Evolutionary conservation across 441 rosid genomes (phyloP), one percentile per base, ranked within the genome.

Genomic region (Viola pubescens): DNA sequence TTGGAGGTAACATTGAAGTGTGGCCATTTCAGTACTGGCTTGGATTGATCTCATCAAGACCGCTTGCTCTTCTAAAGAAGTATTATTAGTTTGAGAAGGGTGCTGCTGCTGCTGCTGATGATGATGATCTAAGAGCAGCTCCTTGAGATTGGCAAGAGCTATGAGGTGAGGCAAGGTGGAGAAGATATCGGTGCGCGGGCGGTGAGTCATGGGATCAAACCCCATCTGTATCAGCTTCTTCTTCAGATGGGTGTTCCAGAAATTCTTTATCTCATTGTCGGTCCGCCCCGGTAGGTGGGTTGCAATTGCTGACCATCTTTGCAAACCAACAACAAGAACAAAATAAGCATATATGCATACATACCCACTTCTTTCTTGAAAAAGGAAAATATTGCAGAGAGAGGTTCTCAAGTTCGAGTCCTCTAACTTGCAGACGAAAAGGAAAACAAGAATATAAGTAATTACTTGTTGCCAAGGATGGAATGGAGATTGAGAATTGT

Each of bases 221-320:
- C 97, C 97, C 97, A 85, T 87, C 63, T 83, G 90, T 40, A 89
- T 82, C 41, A 89, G 34, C 34, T 26, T 26, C 34, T 26, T 26
- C 34, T 26, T 26, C 34, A 26, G 34, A 26, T 26, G 34, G 34
- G 34, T 26, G 34, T 26, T 26, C 34, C 34, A 26, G 34, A 26
- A 26, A 26, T 26, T 26, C 34, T 26, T 26, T 26, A 26, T 26
- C 34, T 26, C 34, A 26, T 26, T 26, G 34, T 26, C 34, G 34
- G 34, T 26, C 34, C 34, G 2, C 34, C 34, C 34, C 34, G 34
- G 34, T 26, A 26, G 34, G 34, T 26, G 34, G 64, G 72, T 71
- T 0, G 97, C 92, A 48, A 89, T 89, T 54, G 92, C 89, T 1
- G 97, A 89, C 97, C 97, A 89, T 73, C 97, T 89, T 77, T 26